Conservation (phyloP, 306 rosid genomes). For the Vigna trinervia region DNA sequence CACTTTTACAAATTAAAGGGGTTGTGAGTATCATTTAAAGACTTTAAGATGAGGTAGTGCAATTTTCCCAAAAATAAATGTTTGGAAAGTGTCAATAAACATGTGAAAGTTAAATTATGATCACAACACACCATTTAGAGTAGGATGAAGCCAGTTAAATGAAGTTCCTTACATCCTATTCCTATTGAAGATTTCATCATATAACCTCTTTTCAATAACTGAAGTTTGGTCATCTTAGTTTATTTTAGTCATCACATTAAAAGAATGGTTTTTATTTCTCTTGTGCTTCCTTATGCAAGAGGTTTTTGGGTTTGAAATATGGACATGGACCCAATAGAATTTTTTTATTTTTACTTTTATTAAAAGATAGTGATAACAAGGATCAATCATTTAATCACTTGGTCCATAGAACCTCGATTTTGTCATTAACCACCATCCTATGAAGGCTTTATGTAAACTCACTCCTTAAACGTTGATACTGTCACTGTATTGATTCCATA, state of each 20-base stretch:
- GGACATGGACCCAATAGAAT: neutral
- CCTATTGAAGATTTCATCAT: neutral
- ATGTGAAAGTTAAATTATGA: conserved; percentile 1
- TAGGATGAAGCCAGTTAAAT: neutral
- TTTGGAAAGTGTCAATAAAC: neutral
- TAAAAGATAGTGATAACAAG: neutral
- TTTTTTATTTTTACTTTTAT: neutral
- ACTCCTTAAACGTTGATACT: neutral
- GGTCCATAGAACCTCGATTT: neutral
- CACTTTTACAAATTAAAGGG: too few species aligned
- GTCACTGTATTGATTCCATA: neutral
- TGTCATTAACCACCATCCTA: neutral
- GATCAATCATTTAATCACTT: neutral
- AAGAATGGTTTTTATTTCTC: conserved; percentile 11
- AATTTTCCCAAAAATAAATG: neutral
- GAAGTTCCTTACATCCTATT: conserved; percentile 14
- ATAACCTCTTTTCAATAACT: neutral
- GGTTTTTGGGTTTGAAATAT: neutral
- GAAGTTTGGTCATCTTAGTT: conserved; percentile 8
- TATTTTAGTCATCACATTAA: conserved; percentile 12
- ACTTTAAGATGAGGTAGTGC: too few species aligned
- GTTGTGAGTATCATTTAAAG: too few species aligned
- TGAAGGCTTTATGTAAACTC: neutral
- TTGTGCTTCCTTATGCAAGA: neutral
- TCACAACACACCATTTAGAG: neutral